Percentiles rank a stretch among this genome's conserved stretches.
These are phyloP conservation scores for Trametes sp. DNA, from an alignment of 1,284 basidiomycete genomes.

Conservation along the genomic window DNA sequence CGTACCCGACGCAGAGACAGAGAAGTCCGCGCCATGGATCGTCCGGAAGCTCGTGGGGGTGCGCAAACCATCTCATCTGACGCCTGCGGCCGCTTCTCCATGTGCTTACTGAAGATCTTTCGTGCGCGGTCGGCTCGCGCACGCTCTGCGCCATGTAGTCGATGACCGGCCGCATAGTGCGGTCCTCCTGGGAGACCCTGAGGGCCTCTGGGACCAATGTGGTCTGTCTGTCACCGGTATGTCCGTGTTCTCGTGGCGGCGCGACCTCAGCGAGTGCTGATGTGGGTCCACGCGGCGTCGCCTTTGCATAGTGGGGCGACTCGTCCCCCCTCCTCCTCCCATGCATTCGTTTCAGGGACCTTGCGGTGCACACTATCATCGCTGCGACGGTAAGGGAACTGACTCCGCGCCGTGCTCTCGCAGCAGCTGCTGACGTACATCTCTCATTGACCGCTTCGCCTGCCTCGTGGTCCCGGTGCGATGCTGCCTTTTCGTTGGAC, in stretches of 20 bases:
- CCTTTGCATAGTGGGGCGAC: slow-evolving; percentile 63
- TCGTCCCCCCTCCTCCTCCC: slow-evolving; percentile 69
- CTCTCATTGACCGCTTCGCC: not conserved
- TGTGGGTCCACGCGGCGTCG: not conserved
- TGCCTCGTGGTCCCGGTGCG: not conserved
- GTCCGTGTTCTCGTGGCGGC: no score
- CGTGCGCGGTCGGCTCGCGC: slow-evolving; percentile 11
- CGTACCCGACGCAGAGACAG: slow-evolving; percentile 53
- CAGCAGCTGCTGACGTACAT: slow-evolving; percentile 13
- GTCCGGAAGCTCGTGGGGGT: slow-evolving; percentile 70
- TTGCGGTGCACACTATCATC: slow-evolving; percentile 67
- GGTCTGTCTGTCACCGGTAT: slow-evolving; percentile 67
- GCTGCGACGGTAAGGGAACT: slow-evolving; percentile 59
- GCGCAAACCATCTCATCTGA: slow-evolving; percentile 38
- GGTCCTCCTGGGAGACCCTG: slow-evolving; percentile 69
- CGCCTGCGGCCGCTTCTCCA: not conserved
- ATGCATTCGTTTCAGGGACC: slow-evolving; percentile 69
- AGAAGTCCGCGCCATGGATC: slow-evolving; percentile 68
- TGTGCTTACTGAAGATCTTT: not conserved
- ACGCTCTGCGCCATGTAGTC: slow-evolving; percentile 48
- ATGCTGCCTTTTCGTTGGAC: not conserved
- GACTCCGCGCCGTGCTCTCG: not conserved
- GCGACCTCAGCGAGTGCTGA: no score
- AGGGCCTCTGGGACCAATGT: slow-evolving; percentile 66
- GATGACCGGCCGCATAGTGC: slow-evolving; percentile 70